Conservation (phyloP, 305 asterid species). For the Fraxinus latifolia region DNA sequence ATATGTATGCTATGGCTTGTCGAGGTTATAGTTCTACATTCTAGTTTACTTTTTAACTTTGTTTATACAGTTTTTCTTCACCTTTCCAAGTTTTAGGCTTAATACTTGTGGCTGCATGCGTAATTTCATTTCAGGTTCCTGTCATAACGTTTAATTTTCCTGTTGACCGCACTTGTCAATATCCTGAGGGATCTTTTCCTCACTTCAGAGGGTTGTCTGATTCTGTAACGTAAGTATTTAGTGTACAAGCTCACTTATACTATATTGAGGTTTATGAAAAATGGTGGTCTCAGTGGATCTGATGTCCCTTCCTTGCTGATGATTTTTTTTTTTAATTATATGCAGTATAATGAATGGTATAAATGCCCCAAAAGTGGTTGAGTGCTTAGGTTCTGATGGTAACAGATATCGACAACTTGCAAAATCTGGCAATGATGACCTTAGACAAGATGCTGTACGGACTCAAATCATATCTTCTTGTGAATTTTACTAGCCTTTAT, state of each 20-base stretch:
- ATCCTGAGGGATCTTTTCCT: conserved; percentile 82
- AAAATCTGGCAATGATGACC: conserved; percentile 98
- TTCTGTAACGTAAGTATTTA: conserved; percentile 74
- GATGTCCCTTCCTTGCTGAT: conserved; percentile 22
- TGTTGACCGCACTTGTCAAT: conserved; percentile 81
- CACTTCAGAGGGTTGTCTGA: conserved; percentile 89
- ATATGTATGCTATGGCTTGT: background rate
- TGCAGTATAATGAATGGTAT: conserved; percentile 95
- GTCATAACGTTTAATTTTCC: conserved; percentile 85
- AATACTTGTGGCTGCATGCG: conserved; percentile 25
- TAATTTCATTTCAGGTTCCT: conserved; percentile 69
- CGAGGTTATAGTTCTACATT: background rate
- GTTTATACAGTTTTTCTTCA: background rate
- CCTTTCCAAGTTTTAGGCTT: background rate
- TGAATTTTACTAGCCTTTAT: conserved; percentile 13
- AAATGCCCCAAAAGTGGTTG: conserved; percentile 98
- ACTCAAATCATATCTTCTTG: conserved; percentile 26
- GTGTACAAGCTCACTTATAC: conserved; percentile 4
- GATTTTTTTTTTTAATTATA: conserved; percentile 17
- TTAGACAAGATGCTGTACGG: conserved; percentile 98
- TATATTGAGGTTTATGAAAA: background rate
- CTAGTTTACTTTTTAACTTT: background rate
- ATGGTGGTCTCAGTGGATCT: background rate
- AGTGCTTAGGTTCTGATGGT: conserved; percentile 95
- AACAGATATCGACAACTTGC: conserved; percentile 87